A percentile compares a stretch with the other conserved stretches of the same genome.
These are phyloP conservation scores for Rhodotorula glutinis DNA, from an alignment of 1,284 basidiomycete species.

Conservation along the genomic window DNA sequence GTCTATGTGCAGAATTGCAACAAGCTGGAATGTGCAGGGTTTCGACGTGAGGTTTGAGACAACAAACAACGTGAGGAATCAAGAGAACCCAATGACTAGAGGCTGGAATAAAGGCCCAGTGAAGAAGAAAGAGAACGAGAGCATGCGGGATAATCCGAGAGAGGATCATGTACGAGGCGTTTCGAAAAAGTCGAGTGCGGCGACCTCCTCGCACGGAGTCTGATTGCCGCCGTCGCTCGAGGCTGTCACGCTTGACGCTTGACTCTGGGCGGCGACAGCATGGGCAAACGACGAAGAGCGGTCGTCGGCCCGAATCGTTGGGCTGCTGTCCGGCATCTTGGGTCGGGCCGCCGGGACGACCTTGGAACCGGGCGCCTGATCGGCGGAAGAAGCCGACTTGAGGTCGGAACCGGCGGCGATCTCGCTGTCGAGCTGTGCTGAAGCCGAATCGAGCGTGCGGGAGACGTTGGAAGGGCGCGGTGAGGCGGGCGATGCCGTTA, in stretches of 20 bases:
- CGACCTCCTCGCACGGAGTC: slow-evolving; percentile 18
- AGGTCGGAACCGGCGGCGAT: background rate
- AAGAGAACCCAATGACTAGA: no score
- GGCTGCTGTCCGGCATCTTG: slow-evolving; percentile 15
- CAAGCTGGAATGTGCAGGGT: no score
- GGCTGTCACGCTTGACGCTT: background rate
- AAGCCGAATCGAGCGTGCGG: background rate
- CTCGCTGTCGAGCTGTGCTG: background rate
- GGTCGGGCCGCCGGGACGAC: slow-evolving; percentile 2
- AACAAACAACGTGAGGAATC: no score
- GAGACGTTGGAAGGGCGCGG: no score
- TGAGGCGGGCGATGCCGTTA: no score
- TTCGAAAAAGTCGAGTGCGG: slow-evolving; percentile 8
- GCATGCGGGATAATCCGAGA: no score
- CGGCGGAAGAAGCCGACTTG: background rate
- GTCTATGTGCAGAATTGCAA: no score
- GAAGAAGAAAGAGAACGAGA: no score
- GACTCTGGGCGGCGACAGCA: background rate
- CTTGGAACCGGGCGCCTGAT: background rate
- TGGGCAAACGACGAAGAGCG: slow-evolving; percentile 2
- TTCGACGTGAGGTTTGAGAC: no score
- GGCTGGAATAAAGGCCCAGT: no score
- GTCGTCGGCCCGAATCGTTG: slow-evolving; percentile 20
- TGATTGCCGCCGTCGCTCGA: background rate
- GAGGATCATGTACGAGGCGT: no score